phyloP scores from a whole-genome alignment of 1,284 basidiomycete species.

The Ganoderma boninense region DNA sequence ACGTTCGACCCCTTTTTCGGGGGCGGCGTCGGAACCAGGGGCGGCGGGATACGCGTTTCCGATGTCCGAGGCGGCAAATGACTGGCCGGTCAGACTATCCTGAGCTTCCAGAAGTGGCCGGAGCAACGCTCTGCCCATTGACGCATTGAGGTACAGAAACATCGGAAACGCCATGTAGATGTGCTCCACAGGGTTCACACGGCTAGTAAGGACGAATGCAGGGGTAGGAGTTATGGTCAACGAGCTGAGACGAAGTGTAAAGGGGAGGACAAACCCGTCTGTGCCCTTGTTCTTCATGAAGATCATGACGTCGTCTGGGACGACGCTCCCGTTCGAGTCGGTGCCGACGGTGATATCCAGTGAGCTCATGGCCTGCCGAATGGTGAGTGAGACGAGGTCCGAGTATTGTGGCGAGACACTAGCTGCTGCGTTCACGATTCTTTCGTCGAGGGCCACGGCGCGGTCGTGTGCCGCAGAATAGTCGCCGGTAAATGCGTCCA shows the following conservation, averaged over 20 bases:
- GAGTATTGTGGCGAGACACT: constrained; percentile 44
- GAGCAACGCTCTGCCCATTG: constrained; percentile 50
- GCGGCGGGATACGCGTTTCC: constrained; percentile 39
- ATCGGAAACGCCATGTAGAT: constrained; percentile 57
- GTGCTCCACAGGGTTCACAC: constrained; percentile 54
- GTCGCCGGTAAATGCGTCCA: constrained; percentile 38
- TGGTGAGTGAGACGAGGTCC: constrained; percentile 49
- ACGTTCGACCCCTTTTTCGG: constrained; percentile 22
- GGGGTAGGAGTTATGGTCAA: not conserved
- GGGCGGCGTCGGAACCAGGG: constrained; percentile 9
- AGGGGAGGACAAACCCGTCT: not conserved
- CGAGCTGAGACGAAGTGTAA: not conserved
- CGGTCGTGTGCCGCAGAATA: constrained; percentile 32
- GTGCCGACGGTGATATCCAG: constrained; percentile 47
- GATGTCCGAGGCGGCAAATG: constrained; percentile 52
- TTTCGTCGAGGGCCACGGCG: constrained; percentile 36
- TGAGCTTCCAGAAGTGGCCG: constrained; percentile 55
- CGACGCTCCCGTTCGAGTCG: constrained; percentile 42
- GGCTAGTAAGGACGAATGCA: not conserved
- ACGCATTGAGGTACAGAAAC: constrained; percentile 55
- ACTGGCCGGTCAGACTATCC: constrained; percentile 35
- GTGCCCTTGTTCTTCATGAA: constrained; percentile 52
- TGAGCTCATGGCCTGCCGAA: constrained; percentile 50
- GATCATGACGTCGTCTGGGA: constrained; percentile 50
- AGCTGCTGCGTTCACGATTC: constrained; percentile 34